These are phyloP conservation scores for Coemansia sp. DNA, from an alignment of 192 early-diverging fungal genomes.

Conservation along the genomic window DNA sequence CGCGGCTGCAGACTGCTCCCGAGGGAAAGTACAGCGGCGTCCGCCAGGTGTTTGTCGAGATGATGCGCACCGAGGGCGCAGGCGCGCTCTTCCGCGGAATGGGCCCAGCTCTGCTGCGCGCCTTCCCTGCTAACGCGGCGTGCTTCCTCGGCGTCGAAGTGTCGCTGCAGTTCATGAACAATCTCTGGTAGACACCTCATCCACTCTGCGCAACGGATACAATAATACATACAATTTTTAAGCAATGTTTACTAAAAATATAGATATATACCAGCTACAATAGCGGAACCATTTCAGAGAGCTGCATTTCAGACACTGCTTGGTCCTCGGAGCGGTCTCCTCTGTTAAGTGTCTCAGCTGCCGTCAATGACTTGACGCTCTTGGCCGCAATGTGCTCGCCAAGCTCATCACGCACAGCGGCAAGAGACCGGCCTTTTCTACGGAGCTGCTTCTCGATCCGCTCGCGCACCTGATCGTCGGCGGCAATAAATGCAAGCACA, in stretches of 20 bases:
- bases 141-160: slow-evolving; percentile 70
- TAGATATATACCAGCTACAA: neutral
- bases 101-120: slow-evolving; percentile 78
- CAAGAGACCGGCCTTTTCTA: slow-evolving; percentile 30
- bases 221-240: neutral
- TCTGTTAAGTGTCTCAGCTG: neutral
- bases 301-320: neutral
- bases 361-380: slow-evolving; percentile 3
- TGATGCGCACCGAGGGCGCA: slow-evolving; percentile 60
- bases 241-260: neutral
- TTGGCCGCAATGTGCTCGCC: slow-evolving; percentile 29
- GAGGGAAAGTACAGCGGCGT: slow-evolving; percentile 57
- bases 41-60: slow-evolving; percentile 55
- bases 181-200: slow-evolving; percentile 24
- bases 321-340: neutral
- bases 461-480: slow-evolving; percentile 46
- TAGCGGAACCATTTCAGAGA: neutral
- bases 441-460: slow-evolving; percentile 31
- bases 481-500: slow-evolving; percentile 64
- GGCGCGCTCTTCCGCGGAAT: slow-evolving; percentile 80
- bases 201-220: too few relatives aligned
- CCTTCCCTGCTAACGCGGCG: slow-evolving; percentile 83
- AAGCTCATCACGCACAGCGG: slow-evolving; percentile 26
- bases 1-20: slow-evolving; percentile 68
- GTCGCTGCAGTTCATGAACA: slow-evolving; percentile 52